Evolutionary conservation across 768 basidiomycete genomes (phyloP), one percentile per base, ranked within the genome.

Genomic region (Hebeloma cylindrosporum): DNA sequence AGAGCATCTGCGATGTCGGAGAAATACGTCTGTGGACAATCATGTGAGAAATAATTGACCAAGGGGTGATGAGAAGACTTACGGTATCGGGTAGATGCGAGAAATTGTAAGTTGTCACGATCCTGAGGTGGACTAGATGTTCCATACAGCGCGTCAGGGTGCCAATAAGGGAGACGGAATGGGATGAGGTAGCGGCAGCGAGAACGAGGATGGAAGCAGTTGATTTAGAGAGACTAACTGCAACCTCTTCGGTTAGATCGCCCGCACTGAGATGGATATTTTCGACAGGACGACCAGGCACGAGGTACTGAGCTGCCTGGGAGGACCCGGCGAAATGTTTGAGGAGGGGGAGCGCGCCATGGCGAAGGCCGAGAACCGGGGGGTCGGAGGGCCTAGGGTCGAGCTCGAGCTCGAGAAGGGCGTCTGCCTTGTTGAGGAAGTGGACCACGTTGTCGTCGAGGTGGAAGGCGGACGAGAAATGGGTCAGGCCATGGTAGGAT

Each of bases 201-300:
- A 90, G 64, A 40, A 82, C 70, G 49, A 72, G 64, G 29, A 88
- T 65, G 47, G 68, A 71, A 11, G 73, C 68, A 23, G 79, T 71
- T 22, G 82, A 66, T 40, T 64, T 53, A 9, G 80, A 71, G 35
- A 88, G 71, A 21, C 65, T 64, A 33, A 68, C 67, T 17, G 85
- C 68, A 55, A 81, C 72, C 20, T 74, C 77, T 52, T 80, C 78
- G 17, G 75, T 69, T 50, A 87, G 65, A 61, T 79, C 77, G 22
- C 79, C 73, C n/a, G 72, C 77, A 46, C 72, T 75, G 43, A 89
- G 72, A 60, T 81, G 77, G 37, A 89, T 72, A 56, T 73, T 74
- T 48, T 77, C 66, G 28, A 88, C 71, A 7, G 87, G 85, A 16
- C 86, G 78, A 11, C 81, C 79, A 32, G 83, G 83, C 3, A 85